Evolutionary conservation across 164 flowering plant genomes (phyloP).

Genomic region (Nelumbo lutea): DNA sequence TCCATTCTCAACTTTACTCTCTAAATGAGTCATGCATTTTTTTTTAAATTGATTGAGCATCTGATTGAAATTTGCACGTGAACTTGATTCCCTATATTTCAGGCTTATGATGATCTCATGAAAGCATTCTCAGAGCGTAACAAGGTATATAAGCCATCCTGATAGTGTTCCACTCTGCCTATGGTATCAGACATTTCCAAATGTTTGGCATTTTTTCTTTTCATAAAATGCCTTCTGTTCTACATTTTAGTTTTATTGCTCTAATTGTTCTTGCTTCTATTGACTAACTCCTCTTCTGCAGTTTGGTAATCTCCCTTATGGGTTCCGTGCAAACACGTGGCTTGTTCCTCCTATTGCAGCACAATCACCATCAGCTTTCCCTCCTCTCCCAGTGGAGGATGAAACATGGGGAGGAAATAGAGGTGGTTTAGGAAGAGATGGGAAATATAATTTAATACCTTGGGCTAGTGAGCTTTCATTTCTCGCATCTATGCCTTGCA

Average conservation of each 20-base stretch:
- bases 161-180: not conserved
- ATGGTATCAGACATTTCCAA: not conserved
- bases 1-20: not conserved
- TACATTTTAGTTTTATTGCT: not conserved
- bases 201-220: not conserved
- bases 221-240: not conserved
- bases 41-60: not conserved
- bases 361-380: constrained; percentile 57
- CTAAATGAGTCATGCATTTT: not conserved
- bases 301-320: constrained; percentile 99
- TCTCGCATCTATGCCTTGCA: constrained; percentile 93
- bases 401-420: constrained; percentile 94
- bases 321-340: constrained; percentile 99
- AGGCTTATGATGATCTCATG: constrained; percentile 92
- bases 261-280: not conserved
- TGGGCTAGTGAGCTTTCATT: constrained; percentile 72
- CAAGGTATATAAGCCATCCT: constrained; percentile 44
- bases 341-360: constrained; percentile 86
- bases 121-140: constrained; percentile 91
- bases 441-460: constrained; percentile 65
- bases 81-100: constrained; percentile 23
- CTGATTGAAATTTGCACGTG: constrained; percentile 4
- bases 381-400: constrained; percentile 88
- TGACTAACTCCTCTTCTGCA: constrained; percentile 27
- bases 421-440: constrained; percentile 93